Base-by-base conservation (phyloP, 2,329 filamentous ascomycete species). In the Alternaria rosae region DNA sequence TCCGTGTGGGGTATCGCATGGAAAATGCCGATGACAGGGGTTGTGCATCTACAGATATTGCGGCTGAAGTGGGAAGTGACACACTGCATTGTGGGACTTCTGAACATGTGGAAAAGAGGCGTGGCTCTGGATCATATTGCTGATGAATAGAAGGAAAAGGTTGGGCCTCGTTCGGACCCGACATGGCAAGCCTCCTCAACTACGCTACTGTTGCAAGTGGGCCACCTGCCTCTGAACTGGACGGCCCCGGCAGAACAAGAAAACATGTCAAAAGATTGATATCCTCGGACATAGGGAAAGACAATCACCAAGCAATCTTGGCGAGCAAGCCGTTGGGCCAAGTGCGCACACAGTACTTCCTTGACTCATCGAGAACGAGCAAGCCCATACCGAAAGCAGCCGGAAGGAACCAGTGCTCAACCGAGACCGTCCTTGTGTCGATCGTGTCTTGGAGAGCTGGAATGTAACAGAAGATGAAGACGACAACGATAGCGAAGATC, bases 391-490 rank as follows among this genome's bases (percentile, higher is more conserved):
- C 92, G 76, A 93, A 93, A 0, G 88, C 85, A 74, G 91, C 88
- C 0, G 92, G 91, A 52, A 94, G 73, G 76, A 94, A 93, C 86
- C 89, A 94, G 72, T 93, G 83, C 76, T 91, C 91, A 0, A 88
- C 87, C 0, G 91, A 90, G 0, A 94, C 88, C 0, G 80, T 73
- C 0, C 86, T 84, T 0, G 90, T 93, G 17, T 79, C 85, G 2
- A 93, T 80, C 1, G 87, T 83, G 1, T 76, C 72, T 75, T 92
- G 89, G 28, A 94, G 81, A 4, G 83, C 81, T 0, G 89, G 89
- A 2, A 91, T 86, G 71, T 94, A 93, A 41, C 82, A 78, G 70
- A 82, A 82, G 65, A 94, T 85, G 55, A 93, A 85, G 7, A 88
- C 89, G 79, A 94, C 89, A 20, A 83, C 81, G 9, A 94, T 78